Evolutionary conservation across 805 yeast species (phyloP).

Genomic region (Saccharomycopsis sp.): DNA sequence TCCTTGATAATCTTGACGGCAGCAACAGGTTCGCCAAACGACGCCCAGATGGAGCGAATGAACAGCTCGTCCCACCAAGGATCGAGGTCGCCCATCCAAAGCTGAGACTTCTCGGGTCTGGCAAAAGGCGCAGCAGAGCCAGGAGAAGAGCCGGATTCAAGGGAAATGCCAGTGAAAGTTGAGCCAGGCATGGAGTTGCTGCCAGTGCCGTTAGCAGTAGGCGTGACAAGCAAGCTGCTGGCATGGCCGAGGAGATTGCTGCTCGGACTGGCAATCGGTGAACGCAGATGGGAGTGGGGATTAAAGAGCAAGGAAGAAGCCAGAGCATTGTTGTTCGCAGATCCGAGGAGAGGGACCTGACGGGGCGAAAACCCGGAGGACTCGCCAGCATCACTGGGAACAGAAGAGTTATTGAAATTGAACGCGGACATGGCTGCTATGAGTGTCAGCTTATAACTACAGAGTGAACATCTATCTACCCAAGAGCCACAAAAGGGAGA

Average conservation of each 20-base stretch:
- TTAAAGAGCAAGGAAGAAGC: background rate
- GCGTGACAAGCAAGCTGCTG: background rate
- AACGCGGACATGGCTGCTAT: background rate
- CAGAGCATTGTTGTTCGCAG: background rate
- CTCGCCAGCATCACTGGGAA: background rate
- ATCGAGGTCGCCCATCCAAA: slow-evolving; percentile 92
- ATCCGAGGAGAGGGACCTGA: background rate
- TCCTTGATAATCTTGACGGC: slow-evolving; percentile 70
- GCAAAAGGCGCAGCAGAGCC: background rate
- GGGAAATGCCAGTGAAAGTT: background rate
- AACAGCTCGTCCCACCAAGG: slow-evolving; percentile 73
- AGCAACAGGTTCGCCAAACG: slow-evolving; percentile 53
- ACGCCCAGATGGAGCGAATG: slow-evolving; percentile 62
- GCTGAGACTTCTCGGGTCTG: slow-evolving; percentile 25
- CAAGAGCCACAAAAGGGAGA: too few relatives aligned
- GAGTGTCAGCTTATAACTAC: too few relatives aligned
- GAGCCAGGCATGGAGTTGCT: background rate
- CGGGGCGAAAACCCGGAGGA: background rate
- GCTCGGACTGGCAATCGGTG: background rate
- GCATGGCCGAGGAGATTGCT: background rate
- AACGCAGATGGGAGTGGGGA: background rate
- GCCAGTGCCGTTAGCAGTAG: background rate
- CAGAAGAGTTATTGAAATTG: background rate
- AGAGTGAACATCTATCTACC: too few relatives aligned
- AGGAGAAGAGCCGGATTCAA: background rate